Evolutionary conservation across 2,329 filamentous ascomycete species (phyloP).

Genomic region (Epichloe brachyelytri): DNA sequence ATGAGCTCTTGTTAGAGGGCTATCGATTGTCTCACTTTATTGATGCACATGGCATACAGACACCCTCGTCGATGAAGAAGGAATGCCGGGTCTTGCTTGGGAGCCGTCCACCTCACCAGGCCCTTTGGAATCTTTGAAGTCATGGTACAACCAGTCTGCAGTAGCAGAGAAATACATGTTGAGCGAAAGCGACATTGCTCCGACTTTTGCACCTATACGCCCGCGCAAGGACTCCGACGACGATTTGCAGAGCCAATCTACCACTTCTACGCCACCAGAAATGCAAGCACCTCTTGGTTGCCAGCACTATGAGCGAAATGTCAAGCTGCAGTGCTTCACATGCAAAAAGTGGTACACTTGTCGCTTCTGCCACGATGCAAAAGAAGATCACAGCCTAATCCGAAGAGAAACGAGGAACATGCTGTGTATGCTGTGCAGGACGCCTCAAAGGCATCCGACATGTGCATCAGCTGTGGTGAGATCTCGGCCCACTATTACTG

Average conservation of each 20-base stretch:
- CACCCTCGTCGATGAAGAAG: constrained; percentile 8
- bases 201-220: constrained; percentile 51
- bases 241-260: constrained; percentile 18
- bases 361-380: constrained; percentile 81
- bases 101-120: constrained; percentile 31
- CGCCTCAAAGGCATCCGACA: constrained; percentile 69
- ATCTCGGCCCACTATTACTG: constrained; percentile 85
- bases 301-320: constrained; percentile 85
- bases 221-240: constrained; percentile 33
- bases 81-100: constrained; percentile 14
- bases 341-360: constrained; percentile 92
- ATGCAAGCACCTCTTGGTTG: constrained; percentile 54
- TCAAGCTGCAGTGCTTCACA: constrained; percentile 85
- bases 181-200: constrained; percentile 48
- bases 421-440: constrained; percentile 92
- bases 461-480: constrained; percentile 64
- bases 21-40: constrained; percentile 34
- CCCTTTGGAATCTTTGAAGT: constrained; percentile 41
- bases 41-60: constrained; percentile 4
- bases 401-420: constrained; percentile 82
- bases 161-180: constrained; percentile 33
- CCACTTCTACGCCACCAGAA: constrained; percentile 12
- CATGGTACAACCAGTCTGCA: constrained; percentile 39
- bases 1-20: constrained; percentile 55
- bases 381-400: constrained; percentile 66